Evolutionary conservation across 1,284 basidiomycete genomes (phyloP).

Genomic region (Baeospora myosura): DNA sequence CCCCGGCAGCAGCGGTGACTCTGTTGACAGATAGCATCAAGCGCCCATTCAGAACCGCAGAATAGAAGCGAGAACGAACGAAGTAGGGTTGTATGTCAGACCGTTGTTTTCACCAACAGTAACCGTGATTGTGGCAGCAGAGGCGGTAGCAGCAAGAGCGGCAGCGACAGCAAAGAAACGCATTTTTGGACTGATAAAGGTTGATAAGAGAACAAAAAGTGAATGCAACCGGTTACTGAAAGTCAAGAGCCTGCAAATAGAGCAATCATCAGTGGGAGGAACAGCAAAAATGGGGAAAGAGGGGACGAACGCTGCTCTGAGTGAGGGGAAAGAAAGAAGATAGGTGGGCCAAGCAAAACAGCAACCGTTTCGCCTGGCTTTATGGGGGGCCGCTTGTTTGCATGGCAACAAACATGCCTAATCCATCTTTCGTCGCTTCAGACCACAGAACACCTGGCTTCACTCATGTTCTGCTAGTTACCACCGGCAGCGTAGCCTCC

Average conservation of each 20-base stretch:
- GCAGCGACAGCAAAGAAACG: slow-evolving; percentile 12
- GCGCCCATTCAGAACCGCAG: not conserved
- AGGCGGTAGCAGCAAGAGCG: slow-evolving; percentile 11
- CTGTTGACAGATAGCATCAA: slow-evolving; percentile 3
- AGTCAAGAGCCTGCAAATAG: slow-evolving; percentile 11
- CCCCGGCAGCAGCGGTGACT: slow-evolving; percentile 10
- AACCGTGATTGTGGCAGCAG: slow-evolving; percentile 13
- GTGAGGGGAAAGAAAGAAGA: not conserved
- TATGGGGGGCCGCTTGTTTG: not conserved
- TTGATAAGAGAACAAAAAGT: slow-evolving; percentile 5
- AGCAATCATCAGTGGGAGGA: not conserved
- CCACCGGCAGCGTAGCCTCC: slow-evolving; percentile 90
- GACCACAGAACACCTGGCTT: slow-evolving; percentile 35
- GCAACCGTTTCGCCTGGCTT: not conserved
- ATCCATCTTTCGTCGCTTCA: slow-evolving; percentile 34
- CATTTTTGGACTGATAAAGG: slow-evolving; percentile 9
- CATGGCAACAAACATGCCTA: not conserved
- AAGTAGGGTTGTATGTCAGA: slow-evolving; percentile 12
- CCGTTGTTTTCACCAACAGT: slow-evolving; percentile 12
- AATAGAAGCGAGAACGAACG: slow-evolving; percentile 6
- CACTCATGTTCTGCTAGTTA: slow-evolving; percentile 76
- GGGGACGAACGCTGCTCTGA: slow-evolving; percentile 3
- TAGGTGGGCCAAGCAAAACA: not conserved
- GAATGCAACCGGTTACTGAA: slow-evolving; percentile 8
- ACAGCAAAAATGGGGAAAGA: not conserved